Evolutionary conservation across 805 yeast species (phyloP).

Genomic region (Kuraishia molischiana): DNA sequence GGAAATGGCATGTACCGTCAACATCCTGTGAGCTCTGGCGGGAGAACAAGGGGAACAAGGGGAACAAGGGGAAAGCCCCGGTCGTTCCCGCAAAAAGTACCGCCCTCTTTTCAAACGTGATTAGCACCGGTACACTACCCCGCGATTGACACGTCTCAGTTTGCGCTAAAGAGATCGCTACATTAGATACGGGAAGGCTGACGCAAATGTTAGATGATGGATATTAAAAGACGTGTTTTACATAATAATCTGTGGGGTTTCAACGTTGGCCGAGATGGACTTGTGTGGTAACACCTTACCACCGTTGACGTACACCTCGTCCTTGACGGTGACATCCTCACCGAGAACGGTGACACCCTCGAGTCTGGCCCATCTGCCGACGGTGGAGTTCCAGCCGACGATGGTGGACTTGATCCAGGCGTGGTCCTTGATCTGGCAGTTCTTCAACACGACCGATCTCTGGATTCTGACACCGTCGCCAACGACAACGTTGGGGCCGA

Average conservation of each 20-base stretch:
- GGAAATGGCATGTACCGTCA: too few relatives aligned
- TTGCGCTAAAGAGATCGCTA: too few relatives aligned
- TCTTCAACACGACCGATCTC: constrained; percentile 85
- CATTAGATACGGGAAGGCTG: too few relatives aligned
- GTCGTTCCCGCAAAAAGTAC: too few relatives aligned
- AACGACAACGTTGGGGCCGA: constrained; percentile 91
- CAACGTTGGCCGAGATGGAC: constrained; percentile 91
- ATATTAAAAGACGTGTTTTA: constrained; percentile 23
- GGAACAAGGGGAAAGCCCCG: too few relatives aligned
- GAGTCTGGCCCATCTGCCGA: constrained; percentile 98
- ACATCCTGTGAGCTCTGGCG: too few relatives aligned
- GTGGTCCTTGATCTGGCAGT: constrained; percentile 91
- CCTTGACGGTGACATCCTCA: constrained; percentile 97
- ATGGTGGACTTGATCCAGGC: constrained; percentile 97
- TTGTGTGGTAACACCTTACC: constrained; percentile 99
- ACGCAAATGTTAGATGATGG: too few relatives aligned
- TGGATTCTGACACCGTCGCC: constrained; percentile 99
- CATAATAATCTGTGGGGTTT: constrained; percentile 97
- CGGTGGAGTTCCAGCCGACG: constrained; percentile 98
- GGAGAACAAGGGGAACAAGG: too few relatives aligned
- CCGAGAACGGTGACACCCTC: constrained; percentile 97
- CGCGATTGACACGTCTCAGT: too few relatives aligned
- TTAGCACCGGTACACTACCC: too few relatives aligned
- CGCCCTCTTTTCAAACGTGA: too few relatives aligned
- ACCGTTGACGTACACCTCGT: constrained; percentile 97